Conservation (phyloP, 768 basidiomycete species). For the Leccinellum rugosiceps region DNA sequence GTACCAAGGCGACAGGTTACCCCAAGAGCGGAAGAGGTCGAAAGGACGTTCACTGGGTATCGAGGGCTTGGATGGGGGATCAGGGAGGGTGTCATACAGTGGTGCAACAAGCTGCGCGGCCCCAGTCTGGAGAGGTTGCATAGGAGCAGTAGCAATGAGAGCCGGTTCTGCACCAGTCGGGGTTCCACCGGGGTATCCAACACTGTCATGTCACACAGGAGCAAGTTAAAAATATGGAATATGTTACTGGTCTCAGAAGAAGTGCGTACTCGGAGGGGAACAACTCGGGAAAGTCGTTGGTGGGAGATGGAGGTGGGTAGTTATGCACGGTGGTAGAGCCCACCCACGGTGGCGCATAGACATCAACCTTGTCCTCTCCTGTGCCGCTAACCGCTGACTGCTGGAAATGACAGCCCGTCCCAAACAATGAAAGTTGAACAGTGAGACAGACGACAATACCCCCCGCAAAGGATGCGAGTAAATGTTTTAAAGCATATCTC, state of each 20-base stretch:
- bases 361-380: slow-evolving; percentile 20
- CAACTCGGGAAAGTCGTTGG: slow-evolving; percentile 65
- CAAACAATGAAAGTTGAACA: slow-evolving; percentile 43
- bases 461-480: slow-evolving; percentile 49
- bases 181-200: slow-evolving; percentile 75
- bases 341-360: slow-evolving; percentile 60
- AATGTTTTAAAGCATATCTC: slow-evolving; percentile 29
- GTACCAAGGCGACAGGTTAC: slow-evolving; percentile 85
- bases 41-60: slow-evolving; percentile 40
- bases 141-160: slow-evolving; percentile 68
- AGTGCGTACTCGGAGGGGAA: slow-evolving; percentile 58
- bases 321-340: slow-evolving; percentile 69
- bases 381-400: neutral
- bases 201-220: slow-evolving; percentile 22
- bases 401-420: slow-evolving; percentile 32
- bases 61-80: slow-evolving; percentile 1
- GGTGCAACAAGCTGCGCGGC: slow-evolving; percentile 64
- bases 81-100: slow-evolving; percentile 23
- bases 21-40: slow-evolving; percentile 75
- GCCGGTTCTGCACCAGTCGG: slow-evolving; percentile 79
- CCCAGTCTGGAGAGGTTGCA: slow-evolving; percentile 75
- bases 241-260: neutral
- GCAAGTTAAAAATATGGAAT: neutral
- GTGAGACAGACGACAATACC: slow-evolving; percentile 51
- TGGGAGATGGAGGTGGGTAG: slow-evolving; percentile 71